Base-by-base conservation (phyloP, 352 stramenopile species). In the Pythium phragmitis region DNA sequence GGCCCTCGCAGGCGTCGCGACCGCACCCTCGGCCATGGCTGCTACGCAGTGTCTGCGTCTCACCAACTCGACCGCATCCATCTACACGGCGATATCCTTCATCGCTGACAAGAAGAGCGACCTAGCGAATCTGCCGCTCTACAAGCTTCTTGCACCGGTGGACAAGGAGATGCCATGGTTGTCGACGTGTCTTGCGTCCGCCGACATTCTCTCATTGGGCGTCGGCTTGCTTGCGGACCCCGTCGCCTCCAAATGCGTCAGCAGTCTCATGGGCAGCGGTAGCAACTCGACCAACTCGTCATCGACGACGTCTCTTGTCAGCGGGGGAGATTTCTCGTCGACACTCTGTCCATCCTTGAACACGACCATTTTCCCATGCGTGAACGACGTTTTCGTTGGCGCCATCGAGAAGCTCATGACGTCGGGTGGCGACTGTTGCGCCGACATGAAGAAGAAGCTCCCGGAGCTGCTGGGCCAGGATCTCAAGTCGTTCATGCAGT, bases 131-230 rank as follows among this genome's bases (percentile, higher is more conserved):
- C 42, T 78, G 23, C 64, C 72, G 17, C 52, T 78, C 7, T 37
- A 75, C 28, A 45, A 76, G 56, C 52, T 77, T 37, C 51, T 81
- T 3, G 63, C 65, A 26, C 70, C 74, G 1, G 26, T 79, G 13
- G 71, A 81, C 46, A 60, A 62, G 33, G 61, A 70, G 23, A 36
- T 71, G 19, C 74, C 74, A n/a, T 76, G 70, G 68, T 62, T 81
- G 8, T 79, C 74, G 34, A 68, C 65, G 46, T 81, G 74, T 28
- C 42, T 79, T 16, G 70, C 47, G 14, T 79, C 70, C 2, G 63
- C 62, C 7, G 65, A 77, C n/a, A 46, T 79, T 14, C 47, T 81
- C 14, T 53, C 61, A 14, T 45, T 77, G 4, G 70, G 65, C 2
- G 28, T 77, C 26, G 37, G 57, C 5, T 41, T 75, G 34, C 47